Conservation (phyloP, 768 basidiomycete genomes). For the Lactarius sanguifluus region DNA sequence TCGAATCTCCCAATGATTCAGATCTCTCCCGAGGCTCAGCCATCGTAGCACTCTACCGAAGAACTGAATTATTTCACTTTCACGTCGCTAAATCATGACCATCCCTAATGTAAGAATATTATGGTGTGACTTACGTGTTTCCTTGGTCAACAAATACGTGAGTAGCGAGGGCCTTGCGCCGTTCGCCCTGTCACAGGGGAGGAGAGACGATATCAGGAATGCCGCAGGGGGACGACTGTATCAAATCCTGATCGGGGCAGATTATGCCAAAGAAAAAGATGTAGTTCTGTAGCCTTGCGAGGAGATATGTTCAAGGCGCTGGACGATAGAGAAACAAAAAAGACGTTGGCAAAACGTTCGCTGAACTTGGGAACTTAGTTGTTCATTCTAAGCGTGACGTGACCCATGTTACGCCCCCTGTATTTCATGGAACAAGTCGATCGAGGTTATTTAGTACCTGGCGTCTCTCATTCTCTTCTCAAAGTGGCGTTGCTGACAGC, state of each 20-base stretch:
- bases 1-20: conserved; percentile 37
- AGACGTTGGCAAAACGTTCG: conserved; percentile 27
- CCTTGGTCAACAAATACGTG: conserved; percentile 8
- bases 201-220: conserved; percentile 18
- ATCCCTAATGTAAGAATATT: not conserved
- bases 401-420: conserved; percentile 28
- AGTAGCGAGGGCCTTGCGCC: conserved; percentile 17
- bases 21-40: conserved; percentile 33
- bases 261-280: conserved; percentile 8
- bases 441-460: not conserved
- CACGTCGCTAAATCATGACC: conserved; percentile 6
- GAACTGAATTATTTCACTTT: conserved; percentile 10
- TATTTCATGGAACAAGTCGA: conserved; percentile 11
- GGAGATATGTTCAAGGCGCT: conserved; percentile 16
- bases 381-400: conserved; percentile 33
- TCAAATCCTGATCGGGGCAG: conserved; percentile 23
- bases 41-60: conserved; percentile 16
- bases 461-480: not conserved
- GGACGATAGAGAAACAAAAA: conserved; percentile 24
- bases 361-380: conserved; percentile 33
- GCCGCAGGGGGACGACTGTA: conserved; percentile 5
- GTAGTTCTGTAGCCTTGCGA: conserved; percentile 4
- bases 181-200: conserved; percentile 11
- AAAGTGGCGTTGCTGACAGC: not conserved
- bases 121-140: conserved; percentile 14